A percentile compares a stretch with the other conserved stretches of the same genome.
Evolutionary conservation across 2,329 filamentous ascomycete species (phyloP).

Genomic region (Trichoderma aggressivum): DNA sequence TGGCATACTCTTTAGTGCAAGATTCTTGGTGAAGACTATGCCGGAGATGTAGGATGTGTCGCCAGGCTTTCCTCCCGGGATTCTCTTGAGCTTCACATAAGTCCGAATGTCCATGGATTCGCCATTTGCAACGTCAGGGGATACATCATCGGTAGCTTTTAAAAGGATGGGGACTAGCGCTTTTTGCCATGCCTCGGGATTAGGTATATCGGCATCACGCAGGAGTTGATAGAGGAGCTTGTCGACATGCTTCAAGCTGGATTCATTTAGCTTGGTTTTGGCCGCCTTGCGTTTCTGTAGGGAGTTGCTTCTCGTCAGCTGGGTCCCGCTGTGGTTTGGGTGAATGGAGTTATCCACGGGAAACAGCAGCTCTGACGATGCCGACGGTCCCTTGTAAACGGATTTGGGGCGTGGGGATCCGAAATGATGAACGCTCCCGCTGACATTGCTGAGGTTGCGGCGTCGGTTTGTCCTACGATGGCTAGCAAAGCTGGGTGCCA

Average conservation of each 20-base stretch:
- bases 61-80: constrained; percentile 81
- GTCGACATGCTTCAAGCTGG: constrained; percentile 84
- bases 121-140: constrained; percentile 83
- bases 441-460: constrained; percentile 81
- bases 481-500: constrained; percentile 55
- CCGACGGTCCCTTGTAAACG: constrained; percentile 54
- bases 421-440: constrained; percentile 62
- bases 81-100: constrained; percentile 96
- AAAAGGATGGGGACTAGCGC: constrained; percentile 86
- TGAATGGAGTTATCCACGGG: constrained; percentile 44
- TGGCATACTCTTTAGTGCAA: constrained; percentile 95
- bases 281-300: constrained; percentile 72
- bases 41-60: constrained; percentile 97
- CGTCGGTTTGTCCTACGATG: constrained; percentile 63
- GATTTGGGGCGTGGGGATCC: constrained; percentile 68
- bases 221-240: constrained; percentile 81
- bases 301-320: constrained; percentile 73
- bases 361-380: constrained; percentile 50
- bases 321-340: constrained; percentile 42
- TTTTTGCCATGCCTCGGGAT: constrained; percentile 78
- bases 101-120: constrained; percentile 97
- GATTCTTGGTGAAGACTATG: constrained; percentile 94
- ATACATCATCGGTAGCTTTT: constrained; percentile 88
- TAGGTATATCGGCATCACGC: constrained; percentile 69
- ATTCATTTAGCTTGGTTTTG: constrained; percentile 79